Base-by-base conservation (phyloP, 306 rosid genomes). In the Quercus parvula region DNA sequence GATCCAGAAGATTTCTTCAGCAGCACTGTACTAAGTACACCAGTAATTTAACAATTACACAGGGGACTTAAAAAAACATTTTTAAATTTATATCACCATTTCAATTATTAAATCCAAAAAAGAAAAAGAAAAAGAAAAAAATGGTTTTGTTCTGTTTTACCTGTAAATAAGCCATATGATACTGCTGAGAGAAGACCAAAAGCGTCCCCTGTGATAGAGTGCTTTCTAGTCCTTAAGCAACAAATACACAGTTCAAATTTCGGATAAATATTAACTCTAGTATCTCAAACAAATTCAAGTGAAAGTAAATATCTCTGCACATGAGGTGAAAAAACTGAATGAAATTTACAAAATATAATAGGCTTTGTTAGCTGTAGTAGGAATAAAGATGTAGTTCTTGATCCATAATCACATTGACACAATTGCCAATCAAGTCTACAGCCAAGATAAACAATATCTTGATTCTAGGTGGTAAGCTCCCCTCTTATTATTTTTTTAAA, bases 1-100 rank as follows among this genome's bases (percentile, higher is more conserved):
- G 93, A 85, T 85, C 97, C 92, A 57, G 89, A 90, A 72, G 61
- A 90, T 79, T 85, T 89, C 86, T 87, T 92, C 49, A 92, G 93
- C 77, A 92, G 81, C 78, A 92, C 95, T 90, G 86, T 28, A 75
- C 74, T 72, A 59, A 75, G 67, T 80, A 73, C 11, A 68, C 56
- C 49, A 49, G 30, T 11, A 74, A 69, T 82, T 68, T 28, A 71
- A 59, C 56, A 66, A 80, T 46, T 81, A 63, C 28, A 54, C 41
- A 31, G 70, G 28, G 33, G 4, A 69, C 25, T 61, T 52, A 18
- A 41, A 44, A 54, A 44, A 54, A 70, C n/a, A 7, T 6, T 51
- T 49, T 28, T 4, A 27, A 54, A 20, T 41, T 63, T 11, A 69
- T 55, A 71, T 55, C 5, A 41, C 51, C 63, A 49, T 24, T 28